Percentiles rank a stretch among this genome's conserved stretches.
Evolutionary conservation across 2,329 filamentous ascomycete species (phyloP).

Genomic region (Cordyceps farinosa): DNA sequence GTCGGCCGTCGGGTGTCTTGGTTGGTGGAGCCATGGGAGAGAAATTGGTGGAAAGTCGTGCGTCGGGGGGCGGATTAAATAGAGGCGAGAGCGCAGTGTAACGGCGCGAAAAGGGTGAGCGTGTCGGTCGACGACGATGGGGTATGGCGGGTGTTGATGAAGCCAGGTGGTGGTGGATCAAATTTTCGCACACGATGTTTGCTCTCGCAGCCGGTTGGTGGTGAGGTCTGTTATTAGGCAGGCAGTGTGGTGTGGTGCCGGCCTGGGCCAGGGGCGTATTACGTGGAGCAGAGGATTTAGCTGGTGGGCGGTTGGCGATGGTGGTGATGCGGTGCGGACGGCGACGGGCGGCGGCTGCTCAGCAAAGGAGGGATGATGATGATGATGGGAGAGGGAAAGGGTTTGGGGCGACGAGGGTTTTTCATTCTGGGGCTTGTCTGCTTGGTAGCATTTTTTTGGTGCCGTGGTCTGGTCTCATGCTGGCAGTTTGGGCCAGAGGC

Average conservation of each 20-base stretch:
- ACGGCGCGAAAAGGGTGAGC: not conserved
- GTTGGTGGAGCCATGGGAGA: slow-evolving; percentile 33
- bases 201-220: slow-evolving; percentile 17
- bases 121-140: not conserved
- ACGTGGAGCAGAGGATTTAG: slow-evolving; percentile 17
- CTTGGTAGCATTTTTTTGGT: slow-evolving; percentile 33
- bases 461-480: slow-evolving; percentile 38
- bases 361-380: slow-evolving; percentile 17
- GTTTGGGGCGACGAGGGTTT: slow-evolving; percentile 27
- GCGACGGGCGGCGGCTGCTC: slow-evolving; percentile 14
- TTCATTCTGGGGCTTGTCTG: slow-evolving; percentile 31
- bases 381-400: slow-evolving; percentile 19
- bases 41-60: not conserved
- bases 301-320: slow-evolving; percentile 18
- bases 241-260: slow-evolving; percentile 7
- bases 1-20: slow-evolving; percentile 35
- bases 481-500: slow-evolving; percentile 36
- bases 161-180: slow-evolving; percentile 12
- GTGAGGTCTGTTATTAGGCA: slow-evolving; percentile 8
- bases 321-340: slow-evolving; percentile 21
- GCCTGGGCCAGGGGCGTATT: slow-evolving; percentile 17
- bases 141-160: not conserved
- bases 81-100: not conserved
- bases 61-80: not conserved
- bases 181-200: slow-evolving; percentile 4